Evolutionary conservation across 345 rosid species (phyloP).

Genomic region (Populus nigra): DNA sequence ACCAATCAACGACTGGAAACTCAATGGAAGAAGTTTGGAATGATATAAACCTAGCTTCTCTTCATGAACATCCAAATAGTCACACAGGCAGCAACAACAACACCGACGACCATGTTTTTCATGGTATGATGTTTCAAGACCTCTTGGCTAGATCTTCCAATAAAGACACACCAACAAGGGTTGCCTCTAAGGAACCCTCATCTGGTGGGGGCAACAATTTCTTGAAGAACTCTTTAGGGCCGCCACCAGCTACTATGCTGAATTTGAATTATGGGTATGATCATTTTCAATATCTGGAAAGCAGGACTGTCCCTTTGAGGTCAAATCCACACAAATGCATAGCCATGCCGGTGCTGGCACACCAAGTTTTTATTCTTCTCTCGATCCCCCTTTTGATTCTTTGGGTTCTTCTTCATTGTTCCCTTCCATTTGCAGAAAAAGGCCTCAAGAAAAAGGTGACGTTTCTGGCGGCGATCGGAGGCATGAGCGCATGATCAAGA

Average conservation of each 20-base stretch:
- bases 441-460: slow-evolving; percentile 20
- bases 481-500: slow-evolving; percentile 54
- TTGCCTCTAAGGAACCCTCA: background rate
- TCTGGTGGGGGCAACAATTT: background rate
- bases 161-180: slow-evolving; percentile 14
- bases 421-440: slow-evolving; percentile 16
- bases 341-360: background rate
- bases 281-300: slow-evolving; percentile 11
- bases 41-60: slow-evolving; percentile 31
- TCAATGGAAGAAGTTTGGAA: slow-evolving; percentile 59
- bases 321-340: background rate
- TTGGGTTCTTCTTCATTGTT: slow-evolving; percentile 17
- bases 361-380: background rate
- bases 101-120: slow-evolving; percentile 3
- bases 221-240: background rate
- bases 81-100: background rate
- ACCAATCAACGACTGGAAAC: background rate
- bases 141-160: slow-evolving; percentile 25
- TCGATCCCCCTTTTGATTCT: slow-evolving; percentile 1
- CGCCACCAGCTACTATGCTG: slow-evolving; percentile 18
- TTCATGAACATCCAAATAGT: slow-evolving; percentile 2
- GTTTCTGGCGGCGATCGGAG: slow-evolving; percentile 27
- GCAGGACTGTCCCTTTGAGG: background rate
- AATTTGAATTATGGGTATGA: slow-evolving; percentile 29
- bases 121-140: slow-evolving; percentile 31